phyloP scores from a whole-genome alignment of 1,284 basidiomycete genomes.

The Spongispora temasekensis region DNA sequence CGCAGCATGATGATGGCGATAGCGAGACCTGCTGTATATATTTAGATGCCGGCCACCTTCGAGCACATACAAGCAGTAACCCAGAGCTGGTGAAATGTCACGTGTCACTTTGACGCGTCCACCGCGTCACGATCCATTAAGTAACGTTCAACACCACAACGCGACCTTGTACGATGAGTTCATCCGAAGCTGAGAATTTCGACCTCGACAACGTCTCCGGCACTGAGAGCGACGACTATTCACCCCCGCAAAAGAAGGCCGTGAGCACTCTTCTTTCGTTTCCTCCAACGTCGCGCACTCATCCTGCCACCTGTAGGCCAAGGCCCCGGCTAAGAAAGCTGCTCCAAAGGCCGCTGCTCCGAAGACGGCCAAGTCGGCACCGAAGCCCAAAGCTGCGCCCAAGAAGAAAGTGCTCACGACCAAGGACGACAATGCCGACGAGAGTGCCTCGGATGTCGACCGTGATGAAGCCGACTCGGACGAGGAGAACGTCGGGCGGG shows the following conservation, averaged over 20 bases:
- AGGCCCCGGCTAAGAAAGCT: slow-evolving; percentile 38
- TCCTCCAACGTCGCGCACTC: slow-evolving; percentile 4
- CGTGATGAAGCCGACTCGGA: slow-evolving; percentile 43
- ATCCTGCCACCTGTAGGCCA: slow-evolving; percentile 29
- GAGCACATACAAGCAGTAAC: too few relatives aligned
- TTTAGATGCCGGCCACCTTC: too few relatives aligned
- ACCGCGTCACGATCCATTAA: slow-evolving; percentile 7
- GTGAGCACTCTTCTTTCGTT: too few relatives aligned
- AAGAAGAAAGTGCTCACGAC: slow-evolving; percentile 77
- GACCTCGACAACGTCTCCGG: slow-evolving; percentile 59
- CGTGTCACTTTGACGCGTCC: not conserved
- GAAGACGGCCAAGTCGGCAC: slow-evolving; percentile 41
- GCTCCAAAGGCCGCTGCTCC: slow-evolving; percentile 42
- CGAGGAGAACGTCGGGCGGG: slow-evolving; percentile 42
- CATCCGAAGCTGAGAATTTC: slow-evolving; percentile 68
- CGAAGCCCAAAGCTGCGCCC: slow-evolving; percentile 45
- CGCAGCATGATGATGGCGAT: too few relatives aligned
- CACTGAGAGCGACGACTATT: slow-evolving; percentile 66
- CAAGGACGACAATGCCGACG: slow-evolving; percentile 58
- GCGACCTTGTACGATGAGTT: slow-evolving; percentile 44
- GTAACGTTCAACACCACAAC: slow-evolving; percentile 9
- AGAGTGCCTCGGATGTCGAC: slow-evolving; percentile 42
- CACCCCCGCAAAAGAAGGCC: slow-evolving; percentile 60
- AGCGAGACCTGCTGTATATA: too few relatives aligned
- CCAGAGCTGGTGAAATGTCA: too few relatives aligned